Conservation (phyloP, 257 asterid genomes). For the Parsonsia alboflavescens region DNA sequence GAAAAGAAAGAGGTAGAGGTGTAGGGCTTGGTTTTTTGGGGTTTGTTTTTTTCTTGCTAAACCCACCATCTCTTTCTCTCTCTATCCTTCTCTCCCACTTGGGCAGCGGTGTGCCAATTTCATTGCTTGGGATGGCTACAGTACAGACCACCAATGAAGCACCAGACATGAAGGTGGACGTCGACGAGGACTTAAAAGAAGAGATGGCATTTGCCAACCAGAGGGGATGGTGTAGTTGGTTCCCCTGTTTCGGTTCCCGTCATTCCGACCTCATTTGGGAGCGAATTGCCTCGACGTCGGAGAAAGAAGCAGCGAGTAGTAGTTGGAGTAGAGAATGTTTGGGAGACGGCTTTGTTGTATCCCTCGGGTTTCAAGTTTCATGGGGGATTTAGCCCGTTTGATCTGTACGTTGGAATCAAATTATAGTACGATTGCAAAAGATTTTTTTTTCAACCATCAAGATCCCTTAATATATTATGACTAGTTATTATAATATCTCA, state of each 20-base stretch:
- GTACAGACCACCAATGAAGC: constrained; percentile 8
- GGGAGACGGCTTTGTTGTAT: neutral
- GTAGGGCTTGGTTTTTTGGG: too few relatives aligned
- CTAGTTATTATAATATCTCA: too few relatives aligned
- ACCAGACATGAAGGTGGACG: constrained; percentile 25
- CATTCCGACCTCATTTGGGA: constrained; percentile 47
- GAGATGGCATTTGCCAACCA: constrained; percentile 37
- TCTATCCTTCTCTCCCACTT: too few relatives aligned
- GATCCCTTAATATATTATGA: too few relatives aligned
- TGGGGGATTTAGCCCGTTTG: too few relatives aligned
- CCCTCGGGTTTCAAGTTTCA: neutral
- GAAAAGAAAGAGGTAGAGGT: too few relatives aligned
- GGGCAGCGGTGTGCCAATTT: neutral
- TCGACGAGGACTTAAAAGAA: constrained; percentile 34
- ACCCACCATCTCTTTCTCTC: neutral
- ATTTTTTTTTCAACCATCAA: too few relatives aligned
- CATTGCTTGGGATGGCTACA: constrained; percentile 27
- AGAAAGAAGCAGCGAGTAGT: constrained; percentile 31
- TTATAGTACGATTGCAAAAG: too few relatives aligned
- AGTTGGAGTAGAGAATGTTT: constrained; percentile 10
- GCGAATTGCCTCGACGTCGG: constrained; percentile 37
- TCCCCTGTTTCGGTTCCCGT: constrained; percentile 45
- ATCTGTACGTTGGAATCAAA: too few relatives aligned
- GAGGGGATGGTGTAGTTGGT: constrained; percentile 52
- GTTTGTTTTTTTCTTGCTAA: neutral